Evolutionary conservation across 164 flowering plant species (phyloP), one percentile per base, ranked within the genome.

Genomic region (Cinnamomum chago): DNA sequence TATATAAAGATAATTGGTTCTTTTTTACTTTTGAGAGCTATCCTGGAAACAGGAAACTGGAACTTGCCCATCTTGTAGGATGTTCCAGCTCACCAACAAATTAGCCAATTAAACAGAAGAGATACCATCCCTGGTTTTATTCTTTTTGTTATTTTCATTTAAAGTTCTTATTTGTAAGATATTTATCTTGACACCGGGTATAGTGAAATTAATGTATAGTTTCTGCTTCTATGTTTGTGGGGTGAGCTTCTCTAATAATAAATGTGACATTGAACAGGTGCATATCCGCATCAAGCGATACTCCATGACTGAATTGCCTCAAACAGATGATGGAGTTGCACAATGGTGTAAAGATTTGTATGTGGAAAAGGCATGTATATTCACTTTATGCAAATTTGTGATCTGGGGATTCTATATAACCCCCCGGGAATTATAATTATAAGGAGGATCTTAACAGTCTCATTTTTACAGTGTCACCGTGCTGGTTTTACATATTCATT

Each of bases 321-420:
- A 88, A 84, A 87, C 94, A 52, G 84, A 80, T 12, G 85, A 84
- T 52, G 98, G 83, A 22, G 87, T 92, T 79, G 83, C 93, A 27
- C 91, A 94, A 60, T 94, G 98, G 98, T 94, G 98, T 75, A 87
- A 72, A 84, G 94, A 94, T 80, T 67, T 79, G 6, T 92, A 91
- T 80, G 86, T 92, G 70, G 85, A 86, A 70, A 94, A 94, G 97
- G 98, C 85, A 86, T 30, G 67, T 10, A 28, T 33, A 67, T 77
- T 5, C 17, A 55, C 23, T 74, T 70, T 58, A 20, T 71, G 15
- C 27, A 64, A 64, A 12, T 58, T 10, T 40, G 58, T 68, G 11
- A 67, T 52, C 33, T 58, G 17, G 35, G 33, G 12, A 2, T 50
- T 24, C 66, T 25, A 2, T 75, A 14, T 40, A 70, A 14, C 58